phyloP scores from a whole-genome alignment of 2,329 filamentous ascomycete species.

The Xylariaceae sp. region DNA sequence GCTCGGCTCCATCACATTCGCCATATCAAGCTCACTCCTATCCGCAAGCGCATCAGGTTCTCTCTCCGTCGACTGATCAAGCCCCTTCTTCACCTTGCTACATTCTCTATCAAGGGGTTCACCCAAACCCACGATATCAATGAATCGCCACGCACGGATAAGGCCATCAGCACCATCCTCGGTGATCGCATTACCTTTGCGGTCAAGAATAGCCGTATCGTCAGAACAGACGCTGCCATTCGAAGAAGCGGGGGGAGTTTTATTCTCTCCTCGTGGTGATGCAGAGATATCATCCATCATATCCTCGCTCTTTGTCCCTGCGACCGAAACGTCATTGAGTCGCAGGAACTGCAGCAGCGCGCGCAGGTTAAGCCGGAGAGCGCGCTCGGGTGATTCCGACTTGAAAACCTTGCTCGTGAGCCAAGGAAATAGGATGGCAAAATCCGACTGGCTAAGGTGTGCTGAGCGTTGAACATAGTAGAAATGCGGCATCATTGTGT shows the following conservation, averaged over 20 bases:
- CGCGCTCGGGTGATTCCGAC: constrained; percentile 54
- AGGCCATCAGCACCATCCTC: constrained; percentile 7
- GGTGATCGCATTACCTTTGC: constrained; percentile 30
- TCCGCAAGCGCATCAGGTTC: constrained; percentile 19
- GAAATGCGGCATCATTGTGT: constrained; percentile 51
- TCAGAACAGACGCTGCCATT: constrained; percentile 33
- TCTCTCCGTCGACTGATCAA: constrained; percentile 14
- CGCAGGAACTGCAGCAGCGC: constrained; percentile 56
- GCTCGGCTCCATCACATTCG: constrained; percentile 33
- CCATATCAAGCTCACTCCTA: constrained; percentile 33
- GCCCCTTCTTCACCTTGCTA: constrained; percentile 19
- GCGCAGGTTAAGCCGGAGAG: constrained; percentile 55
- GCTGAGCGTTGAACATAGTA: constrained; percentile 73
- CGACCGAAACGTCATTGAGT: constrained; percentile 45
- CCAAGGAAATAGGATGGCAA: constrained; percentile 77
- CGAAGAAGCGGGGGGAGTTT: too few relatives aligned
- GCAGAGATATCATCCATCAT: constrained; percentile 43
- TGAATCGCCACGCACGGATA: constrained; percentile 49
- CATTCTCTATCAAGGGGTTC: neutral
- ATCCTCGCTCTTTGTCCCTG: constrained; percentile 33
- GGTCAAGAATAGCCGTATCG: constrained; percentile 50
- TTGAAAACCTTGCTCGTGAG: constrained; percentile 56
- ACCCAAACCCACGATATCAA: constrained; percentile 50
- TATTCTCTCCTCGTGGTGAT: constrained; percentile 33
- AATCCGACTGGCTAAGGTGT: constrained; percentile 79